Base-by-base conservation (phyloP, 1,284 basidiomycete genomes). In the Agroathelia rolfsii region DNA sequence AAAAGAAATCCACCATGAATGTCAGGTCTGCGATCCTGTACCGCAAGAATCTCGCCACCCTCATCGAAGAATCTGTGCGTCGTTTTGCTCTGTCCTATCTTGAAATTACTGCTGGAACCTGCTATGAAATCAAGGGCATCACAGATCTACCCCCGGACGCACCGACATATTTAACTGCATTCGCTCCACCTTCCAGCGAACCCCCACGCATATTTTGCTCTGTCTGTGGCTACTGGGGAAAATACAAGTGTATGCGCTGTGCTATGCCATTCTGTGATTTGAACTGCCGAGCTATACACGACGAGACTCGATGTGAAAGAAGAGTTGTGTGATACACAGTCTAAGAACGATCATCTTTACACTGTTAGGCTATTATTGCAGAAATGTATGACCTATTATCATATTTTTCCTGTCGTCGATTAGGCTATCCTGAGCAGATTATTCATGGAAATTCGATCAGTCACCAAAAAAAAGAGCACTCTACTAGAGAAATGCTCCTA, bases 1-100 rank as follows among this genome's bases (percentile, higher is more conserved):
- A 74, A 62, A 85, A 81, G 58, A 85, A 83, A 50, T 76, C 80
- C n/a, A 79, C 71, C 12, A 80, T 80, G 72, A 77, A 72, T 45
- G 72, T 88, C 30, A 67, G 84, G 37, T 72, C 74, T 24, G 81
- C 84, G 15, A 60, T 88, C 13, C 57, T 88, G 28, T 88, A 89
- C 54, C 74, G 77, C 42, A 87, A 87, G 55, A 82, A 70, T 40
- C 61, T 87, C 9, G 58, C 68, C 3, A 66, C 72, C 9, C 59
- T 86, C 33, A 58, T 86, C 17, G 79, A 84, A n/a, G 83, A 87
- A 58, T 80, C 80, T 34, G 84, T 84, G 45, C 40, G 81, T 60
- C 6, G 15, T 15, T 29, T n/a, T n/a, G 23, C 23, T 10, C 32
- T 31, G 17, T 18, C 20, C 10, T 28, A 16, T 16, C 12, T 24